These are phyloP conservation scores for Rhodotorula sp. DNA, from an alignment of 1,284 basidiomycete genomes.

Conservation along the genomic window DNA sequence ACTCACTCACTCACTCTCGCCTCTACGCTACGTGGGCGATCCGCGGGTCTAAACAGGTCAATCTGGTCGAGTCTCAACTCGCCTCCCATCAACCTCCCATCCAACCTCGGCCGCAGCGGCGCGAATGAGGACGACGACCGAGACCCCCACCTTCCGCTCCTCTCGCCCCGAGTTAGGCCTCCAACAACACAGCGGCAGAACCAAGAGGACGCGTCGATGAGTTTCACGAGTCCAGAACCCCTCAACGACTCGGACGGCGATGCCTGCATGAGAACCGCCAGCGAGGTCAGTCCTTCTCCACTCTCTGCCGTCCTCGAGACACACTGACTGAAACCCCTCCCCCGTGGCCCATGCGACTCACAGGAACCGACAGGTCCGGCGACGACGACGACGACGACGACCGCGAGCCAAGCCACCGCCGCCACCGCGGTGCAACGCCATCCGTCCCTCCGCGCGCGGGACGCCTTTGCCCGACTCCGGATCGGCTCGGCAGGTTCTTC, in stretches of 20 bases:
- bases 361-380: slow-evolving; percentile 1
- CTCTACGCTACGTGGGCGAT: no score
- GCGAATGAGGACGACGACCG: not conserved
- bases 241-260: not conserved
- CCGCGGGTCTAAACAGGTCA: no score
- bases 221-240: not conserved
- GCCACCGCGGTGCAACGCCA: slow-evolving; percentile 1
- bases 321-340: not conserved
- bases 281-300: slow-evolving; percentile 1
- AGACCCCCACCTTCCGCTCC: not conserved
- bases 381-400: no score
- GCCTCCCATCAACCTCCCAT: not conserved
- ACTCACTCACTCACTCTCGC: not conserved
- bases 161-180: not conserved
- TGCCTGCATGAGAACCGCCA: not conserved
- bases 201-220: not conserved
- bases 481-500: slow-evolving; percentile 15
- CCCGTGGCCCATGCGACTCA: not conserved
- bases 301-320: not conserved
- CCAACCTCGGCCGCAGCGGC: not conserved
- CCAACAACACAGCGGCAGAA: not conserved
- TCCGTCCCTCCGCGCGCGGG: slow-evolving; percentile 17
- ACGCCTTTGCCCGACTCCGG: slow-evolving; percentile 25
- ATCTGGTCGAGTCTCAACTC: not conserved
- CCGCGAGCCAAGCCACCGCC: not conserved